These are phyloP conservation scores for Barnettozyma hawaiiensis DNA, from an alignment of 1,139 yeast species.

Conservation along the genomic window DNA sequence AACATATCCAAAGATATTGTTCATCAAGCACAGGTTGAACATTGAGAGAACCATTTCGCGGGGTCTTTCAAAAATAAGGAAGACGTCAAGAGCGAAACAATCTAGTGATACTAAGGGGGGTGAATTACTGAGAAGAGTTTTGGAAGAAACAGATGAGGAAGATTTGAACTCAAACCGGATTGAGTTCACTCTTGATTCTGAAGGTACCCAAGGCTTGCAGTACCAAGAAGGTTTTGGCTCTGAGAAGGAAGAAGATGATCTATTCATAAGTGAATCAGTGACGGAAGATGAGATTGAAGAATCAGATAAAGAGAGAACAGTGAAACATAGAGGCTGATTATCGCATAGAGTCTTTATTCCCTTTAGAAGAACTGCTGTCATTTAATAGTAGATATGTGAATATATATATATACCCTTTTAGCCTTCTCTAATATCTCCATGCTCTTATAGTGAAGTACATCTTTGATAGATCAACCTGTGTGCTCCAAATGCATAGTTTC, in stretches of 20 bases:
- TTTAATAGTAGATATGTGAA: no score
- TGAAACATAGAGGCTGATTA: background rate
- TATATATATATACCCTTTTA: no score
- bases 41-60: constrained; percentile 61
- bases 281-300: constrained; percentile 8
- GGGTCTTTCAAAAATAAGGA: constrained; percentile 32
- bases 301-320: constrained; percentile 2
- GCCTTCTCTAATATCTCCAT: no score
- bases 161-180: constrained; percentile 4
- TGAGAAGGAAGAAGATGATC: constrained; percentile 14
- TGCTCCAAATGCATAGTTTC: no score
- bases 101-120: constrained; percentile 3
- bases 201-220: constrained; percentile 15
- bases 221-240: constrained; percentile 18
- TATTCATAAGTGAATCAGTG: background rate
- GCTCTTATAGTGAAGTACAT: no score
- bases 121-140: constrained; percentile 1
- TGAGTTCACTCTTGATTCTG: constrained; percentile 7
- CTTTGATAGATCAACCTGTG: no score
- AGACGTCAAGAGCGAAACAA: background rate
- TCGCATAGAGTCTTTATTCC: background rate
- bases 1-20: constrained; percentile 60
- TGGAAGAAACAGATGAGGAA: constrained; percentile 20
- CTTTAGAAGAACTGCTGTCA: no score
- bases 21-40: constrained; percentile 55